Percentiles rank a stretch among this genome's conserved stretches.
These are phyloP conservation scores for Fusarium sp. DNA, from an alignment of 2,329 filamentous ascomycete genomes.

Conservation along the genomic window DNA sequence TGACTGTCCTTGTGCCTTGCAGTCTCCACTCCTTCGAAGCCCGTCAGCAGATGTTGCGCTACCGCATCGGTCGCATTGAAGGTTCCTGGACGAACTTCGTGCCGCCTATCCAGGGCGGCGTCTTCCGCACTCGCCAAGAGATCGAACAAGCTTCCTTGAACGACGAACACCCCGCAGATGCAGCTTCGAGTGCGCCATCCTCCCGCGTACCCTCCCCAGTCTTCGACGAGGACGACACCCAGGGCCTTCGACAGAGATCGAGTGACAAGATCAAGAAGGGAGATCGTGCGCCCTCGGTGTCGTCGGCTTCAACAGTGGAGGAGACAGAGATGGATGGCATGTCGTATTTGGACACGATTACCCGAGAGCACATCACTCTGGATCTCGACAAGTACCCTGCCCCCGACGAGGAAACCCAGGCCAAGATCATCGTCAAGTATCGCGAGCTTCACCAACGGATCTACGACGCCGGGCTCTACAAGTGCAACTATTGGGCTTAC, in stretches of 20 bases:
- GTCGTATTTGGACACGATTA: conserved; percentile 80
- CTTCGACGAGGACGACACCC: conserved; percentile 62
- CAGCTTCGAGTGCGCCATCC: conserved; percentile 62
- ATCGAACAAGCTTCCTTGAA: conserved; percentile 50
- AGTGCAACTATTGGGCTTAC: conserved; percentile 89
- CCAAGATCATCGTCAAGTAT: conserved; percentile 84
- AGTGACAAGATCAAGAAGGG: conserved; percentile 25
- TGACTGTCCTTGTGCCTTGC: conserved; percentile 27
- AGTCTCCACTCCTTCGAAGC: conserved; percentile 89
- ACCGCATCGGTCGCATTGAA: conserved; percentile 86
- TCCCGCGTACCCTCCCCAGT: conserved; percentile 69
- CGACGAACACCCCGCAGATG: conserved; percentile 35
- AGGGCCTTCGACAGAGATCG: conserved; percentile 52
- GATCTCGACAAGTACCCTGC: conserved; percentile 87
- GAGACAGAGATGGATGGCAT: conserved; percentile 65
- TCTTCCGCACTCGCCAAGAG: conserved; percentile 70
- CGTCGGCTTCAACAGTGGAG: conserved; percentile 71
- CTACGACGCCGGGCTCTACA: conserved; percentile 81
- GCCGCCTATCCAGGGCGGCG: conserved; percentile 92
- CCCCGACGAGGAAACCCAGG: conserved; percentile 81
- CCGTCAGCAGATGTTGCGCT: conserved; percentile 82
- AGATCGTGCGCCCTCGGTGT: conserved; percentile 66
- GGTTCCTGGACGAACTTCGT: conserved; percentile 90
- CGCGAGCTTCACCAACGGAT: conserved; percentile 82
- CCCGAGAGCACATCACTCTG: conserved; percentile 80